phyloP scores from a whole-genome alignment of 179 eudicot genomes.

The Carnegiea gigantea region DNA sequence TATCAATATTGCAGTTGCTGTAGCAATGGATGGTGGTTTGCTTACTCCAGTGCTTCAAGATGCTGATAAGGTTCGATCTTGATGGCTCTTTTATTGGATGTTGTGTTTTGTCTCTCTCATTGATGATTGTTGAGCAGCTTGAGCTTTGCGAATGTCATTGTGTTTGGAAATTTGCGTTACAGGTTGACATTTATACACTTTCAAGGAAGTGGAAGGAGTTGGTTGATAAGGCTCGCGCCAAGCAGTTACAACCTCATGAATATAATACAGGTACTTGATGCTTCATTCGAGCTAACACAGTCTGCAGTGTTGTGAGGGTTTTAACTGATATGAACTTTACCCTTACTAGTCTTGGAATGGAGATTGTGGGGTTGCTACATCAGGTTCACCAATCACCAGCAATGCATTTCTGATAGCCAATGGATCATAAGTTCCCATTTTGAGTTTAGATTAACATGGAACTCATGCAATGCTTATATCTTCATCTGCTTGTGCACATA shows the following conservation, averaged over 20 bases:
- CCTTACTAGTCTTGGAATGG: not conserved
- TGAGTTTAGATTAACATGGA: not conserved
- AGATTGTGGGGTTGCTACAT: too few species aligned
- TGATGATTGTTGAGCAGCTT: not conserved
- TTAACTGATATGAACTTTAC: too few species aligned
- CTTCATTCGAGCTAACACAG: not conserved
- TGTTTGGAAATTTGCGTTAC: constrained; percentile 5
- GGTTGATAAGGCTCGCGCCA: constrained; percentile 94
- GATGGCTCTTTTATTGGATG: not conserved
- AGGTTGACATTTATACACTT: constrained; percentile 81
- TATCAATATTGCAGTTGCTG: constrained; percentile 78
- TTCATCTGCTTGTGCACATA: not conserved
- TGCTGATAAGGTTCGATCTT: constrained; percentile 75
- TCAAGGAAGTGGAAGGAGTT: constrained; percentile 98
- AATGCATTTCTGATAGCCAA: not conserved
- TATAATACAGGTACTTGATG: constrained; percentile 66
- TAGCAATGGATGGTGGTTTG: constrained; percentile 93
- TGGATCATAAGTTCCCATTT: not conserved
- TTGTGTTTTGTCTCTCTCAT: not conserved
- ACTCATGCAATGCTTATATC: not conserved
- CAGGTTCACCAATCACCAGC: not conserved
- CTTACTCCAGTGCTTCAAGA: constrained; percentile 48
- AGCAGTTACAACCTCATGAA: constrained; percentile 89
- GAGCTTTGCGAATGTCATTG: not conserved
- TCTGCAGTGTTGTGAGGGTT: not conserved